phyloP scores from a whole-genome alignment of 1,139 yeast species.

The Taphrina pruni region DNA sequence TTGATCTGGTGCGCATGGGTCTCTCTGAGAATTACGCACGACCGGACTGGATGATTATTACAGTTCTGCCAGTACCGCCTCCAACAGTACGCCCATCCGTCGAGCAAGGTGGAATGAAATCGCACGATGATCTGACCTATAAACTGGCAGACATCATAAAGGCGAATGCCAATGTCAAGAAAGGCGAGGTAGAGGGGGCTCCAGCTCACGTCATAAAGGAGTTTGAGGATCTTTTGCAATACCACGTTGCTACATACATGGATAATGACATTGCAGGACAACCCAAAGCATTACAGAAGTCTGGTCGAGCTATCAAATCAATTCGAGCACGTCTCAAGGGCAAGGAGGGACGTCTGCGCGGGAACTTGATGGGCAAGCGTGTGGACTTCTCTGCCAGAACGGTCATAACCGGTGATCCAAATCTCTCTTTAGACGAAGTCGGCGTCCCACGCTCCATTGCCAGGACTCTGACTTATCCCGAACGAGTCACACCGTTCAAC shows the following conservation, averaged over 20 bases:
- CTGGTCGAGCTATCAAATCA: conserved; percentile 98
- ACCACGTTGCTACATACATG: conserved; percentile 99
- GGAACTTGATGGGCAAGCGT: conserved; percentile 99
- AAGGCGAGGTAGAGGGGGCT: conserved; percentile 96
- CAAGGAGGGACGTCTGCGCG: conserved; percentile 98
- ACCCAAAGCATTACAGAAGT: conserved; percentile 97
- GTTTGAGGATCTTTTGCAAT: conserved; percentile 91
- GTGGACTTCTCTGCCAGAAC: conserved; percentile 99
- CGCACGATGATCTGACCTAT: conserved; percentile 98
- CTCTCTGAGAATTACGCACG: conserved; percentile 95
- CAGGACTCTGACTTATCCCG: conserved; percentile 92
- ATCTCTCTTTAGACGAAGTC: conserved; percentile 94
- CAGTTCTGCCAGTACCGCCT: conserved; percentile 99
- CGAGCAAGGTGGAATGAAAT: conserved; percentile 98
- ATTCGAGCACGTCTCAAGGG: conserved; percentile 99
- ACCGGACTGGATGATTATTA: conserved; percentile 97
- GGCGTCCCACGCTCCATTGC: conserved; percentile 99
- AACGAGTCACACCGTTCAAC: conserved; percentile 95
- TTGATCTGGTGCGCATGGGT: conserved; percentile 82
- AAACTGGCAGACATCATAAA: conserved; percentile 95
- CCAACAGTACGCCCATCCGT: conserved; percentile 99
- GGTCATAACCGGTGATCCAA: conserved; percentile 99
- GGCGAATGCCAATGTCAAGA: conserved; percentile 94
- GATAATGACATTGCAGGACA: conserved; percentile 99
- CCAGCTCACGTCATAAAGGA: conserved; percentile 98